Evolutionary conservation across 768 basidiomycete genomes (phyloP), one percentile per base, ranked within the genome.

Genomic region (Boletus reticulatus): DNA sequence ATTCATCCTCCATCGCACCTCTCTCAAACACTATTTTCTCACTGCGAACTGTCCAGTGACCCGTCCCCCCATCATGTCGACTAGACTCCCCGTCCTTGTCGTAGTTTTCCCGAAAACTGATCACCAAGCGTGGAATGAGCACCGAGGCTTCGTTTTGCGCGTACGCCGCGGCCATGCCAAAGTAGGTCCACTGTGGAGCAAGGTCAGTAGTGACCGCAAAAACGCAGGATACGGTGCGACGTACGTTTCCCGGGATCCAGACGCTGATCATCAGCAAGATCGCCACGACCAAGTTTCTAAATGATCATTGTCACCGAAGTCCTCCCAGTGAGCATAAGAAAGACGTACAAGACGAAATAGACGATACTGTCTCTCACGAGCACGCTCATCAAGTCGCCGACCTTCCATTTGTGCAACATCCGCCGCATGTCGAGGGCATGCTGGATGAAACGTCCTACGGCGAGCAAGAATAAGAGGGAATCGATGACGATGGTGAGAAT

Each of bases 31-130:
- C 52, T 48, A 64, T 59, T 11, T 41, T 48, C 0, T 54, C 48
- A 6, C 63, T 65, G 39, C 29, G 37, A 14, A 43, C 1, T 13
- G 45, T 34, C 55, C 39, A 20, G 10, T 6, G 20, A 11, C 10
- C 44, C 12, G 22, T 22, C 17, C 32, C 6, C 34, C 32, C 31
- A 4, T 6, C 38, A 5, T 56, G 52, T 7, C 55, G 44, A 12
- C 48, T 55, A 6, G 47, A 46, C 11, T 53, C 34, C 2, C 43
- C n/a, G 4, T 50, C 52, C 20, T 56, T 36, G 5, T 43, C 52
- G 37, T 62, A 61, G 22, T 50, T 52, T 49, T 67, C 55, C 20
- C 53, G 54, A n/a, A 67, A 64, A 17, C 58, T 60, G 55, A 67
- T 50, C 22, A 65, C 53, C 24, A 62, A 31, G 6, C 60, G 58